Evolutionary conservation across 352 stramenopile genomes (phyloP), one percentile per base, ranked within the genome.

Genomic region (Achlya hypogyna): DNA sequence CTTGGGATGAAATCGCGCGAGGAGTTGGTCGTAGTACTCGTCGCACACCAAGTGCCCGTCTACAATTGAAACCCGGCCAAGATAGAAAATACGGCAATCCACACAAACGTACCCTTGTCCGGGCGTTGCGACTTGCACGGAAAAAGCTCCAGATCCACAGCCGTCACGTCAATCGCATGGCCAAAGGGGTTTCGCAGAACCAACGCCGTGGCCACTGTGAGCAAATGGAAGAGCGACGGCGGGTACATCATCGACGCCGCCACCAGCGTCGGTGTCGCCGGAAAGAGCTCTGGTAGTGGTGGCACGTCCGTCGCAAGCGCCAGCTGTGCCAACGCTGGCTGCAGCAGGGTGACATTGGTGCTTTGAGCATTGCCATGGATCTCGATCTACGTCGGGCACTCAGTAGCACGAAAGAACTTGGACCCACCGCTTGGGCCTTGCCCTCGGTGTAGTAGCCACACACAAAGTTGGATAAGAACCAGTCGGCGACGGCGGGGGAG

Each of bases 381-480:
- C 18, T 53, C 22, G 65, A 93, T 90, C 83, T 93, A 51, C 20
- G 20, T 20, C 43, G 25, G 38, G 12, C n/a, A 65, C 18, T 32
- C 47, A 22, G 31, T 10, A 0, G 40, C 25, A 22, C 34, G 5
- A 28, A 23, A 72, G 20, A 69, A 40, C 27, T 31, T 47, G 16
- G 27, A 18, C 18, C n/a, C 78, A 89, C 84, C 78, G 87, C 54
- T 65, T 93, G 85, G 2, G 75, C 59, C 65, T 75, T 70, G 3
- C 79, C 82, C 53, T 82, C 68, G 2, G 84, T 91, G 53, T 89
- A 93, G 71, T 88, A 93, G 2, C 85, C 85, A 25, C 64, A 84
- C 5, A 93, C 85, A 66, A 93, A 93, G 51, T 91, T 90, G 2
- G 85, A 93, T n/a, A 93, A 70, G 60, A 93, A 93, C 32, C 60